Conservation (phyloP, 495 filamentous ascomycete species). For the Tuber calosporum region DNA sequence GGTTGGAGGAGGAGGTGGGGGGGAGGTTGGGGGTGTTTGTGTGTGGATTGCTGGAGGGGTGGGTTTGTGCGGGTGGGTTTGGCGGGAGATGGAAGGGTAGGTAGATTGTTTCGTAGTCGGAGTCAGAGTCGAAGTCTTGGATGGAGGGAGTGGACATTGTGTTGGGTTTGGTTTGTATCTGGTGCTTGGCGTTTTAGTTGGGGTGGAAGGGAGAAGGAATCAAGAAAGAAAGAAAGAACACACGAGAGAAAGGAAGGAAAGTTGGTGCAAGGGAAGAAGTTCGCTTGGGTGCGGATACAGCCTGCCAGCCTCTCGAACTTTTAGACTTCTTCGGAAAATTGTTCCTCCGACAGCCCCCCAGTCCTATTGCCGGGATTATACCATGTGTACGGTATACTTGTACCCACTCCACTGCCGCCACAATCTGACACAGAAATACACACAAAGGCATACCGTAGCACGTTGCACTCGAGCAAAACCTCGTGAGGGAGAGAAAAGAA, state of each 20-base stretch:
- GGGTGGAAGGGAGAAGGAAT: neutral
- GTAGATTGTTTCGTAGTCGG: neutral
- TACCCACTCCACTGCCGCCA: neutral
- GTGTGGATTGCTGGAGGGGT: constrained; percentile 15
- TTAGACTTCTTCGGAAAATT: neutral
- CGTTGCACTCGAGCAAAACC: neutral
- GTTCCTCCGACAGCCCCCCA: neutral
- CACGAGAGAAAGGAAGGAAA: neutral
- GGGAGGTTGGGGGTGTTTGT: constrained; percentile 25
- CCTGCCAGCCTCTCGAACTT: neutral
- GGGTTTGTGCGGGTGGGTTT: neutral
- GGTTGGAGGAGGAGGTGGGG: constrained; percentile 18
- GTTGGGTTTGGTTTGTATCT: neutral
- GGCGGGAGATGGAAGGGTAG: constrained; percentile 1
- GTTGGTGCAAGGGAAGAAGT: neutral
- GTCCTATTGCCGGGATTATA: no score
- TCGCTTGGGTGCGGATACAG: neutral
- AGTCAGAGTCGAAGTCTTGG: neutral
- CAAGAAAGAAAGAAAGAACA: neutral
- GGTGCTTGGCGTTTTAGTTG: constrained; percentile 13
- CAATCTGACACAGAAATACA: neutral
- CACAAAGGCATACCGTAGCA: neutral
- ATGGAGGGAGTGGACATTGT: neutral
- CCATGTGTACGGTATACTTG: no score
- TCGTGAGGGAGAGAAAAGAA: neutral